phyloP scores from a whole-genome alignment of 2,329 filamentous ascomycete genomes.

The Orbilia oligospora region DNA sequence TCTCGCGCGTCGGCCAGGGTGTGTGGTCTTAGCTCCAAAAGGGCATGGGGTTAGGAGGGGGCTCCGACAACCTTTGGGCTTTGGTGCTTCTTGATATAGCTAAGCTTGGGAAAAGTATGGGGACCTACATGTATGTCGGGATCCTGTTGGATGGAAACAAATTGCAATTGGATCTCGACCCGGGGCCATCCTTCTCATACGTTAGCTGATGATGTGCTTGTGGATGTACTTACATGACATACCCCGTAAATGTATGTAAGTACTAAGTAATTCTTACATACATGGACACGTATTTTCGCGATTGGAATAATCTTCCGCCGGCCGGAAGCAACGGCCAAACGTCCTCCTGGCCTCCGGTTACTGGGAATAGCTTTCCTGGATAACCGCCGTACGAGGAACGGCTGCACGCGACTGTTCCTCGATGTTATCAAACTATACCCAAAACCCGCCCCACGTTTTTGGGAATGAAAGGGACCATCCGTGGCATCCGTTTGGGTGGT shows the following conservation, averaged over 20 bases:
- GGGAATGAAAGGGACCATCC: conserved; percentile 40
- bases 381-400: conserved; percentile 49
- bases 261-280: too few relatives aligned
- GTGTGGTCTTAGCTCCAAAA: conserved; percentile 15
- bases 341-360: conserved; percentile 19
- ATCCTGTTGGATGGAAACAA: conserved; percentile 31
- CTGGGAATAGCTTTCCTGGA: conserved; percentile 36
- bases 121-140: conserved; percentile 12
- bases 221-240: not conserved
- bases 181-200: conserved; percentile 15
- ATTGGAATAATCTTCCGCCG: conserved; percentile 42
- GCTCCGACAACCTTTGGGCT: conserved; percentile 26
- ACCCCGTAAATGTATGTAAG: not conserved
- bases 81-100: conserved; percentile 33
- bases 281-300: conserved; percentile 9
- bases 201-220: too few relatives aligned
- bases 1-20: conserved; percentile 33
- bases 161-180: conserved; percentile 22
- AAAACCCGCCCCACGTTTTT: conserved; percentile 49
- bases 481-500: conserved; percentile 60
- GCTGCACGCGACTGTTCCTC: conserved; percentile 47
- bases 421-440: conserved; percentile 26
- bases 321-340: conserved; percentile 53
- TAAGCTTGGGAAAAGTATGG: conserved; percentile 15
- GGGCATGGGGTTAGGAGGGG: conserved; percentile 19